Evolutionary conservation across 2,329 filamentous ascomycete genomes (phyloP).

Genomic region (Macroventuria anomochaeta): DNA sequence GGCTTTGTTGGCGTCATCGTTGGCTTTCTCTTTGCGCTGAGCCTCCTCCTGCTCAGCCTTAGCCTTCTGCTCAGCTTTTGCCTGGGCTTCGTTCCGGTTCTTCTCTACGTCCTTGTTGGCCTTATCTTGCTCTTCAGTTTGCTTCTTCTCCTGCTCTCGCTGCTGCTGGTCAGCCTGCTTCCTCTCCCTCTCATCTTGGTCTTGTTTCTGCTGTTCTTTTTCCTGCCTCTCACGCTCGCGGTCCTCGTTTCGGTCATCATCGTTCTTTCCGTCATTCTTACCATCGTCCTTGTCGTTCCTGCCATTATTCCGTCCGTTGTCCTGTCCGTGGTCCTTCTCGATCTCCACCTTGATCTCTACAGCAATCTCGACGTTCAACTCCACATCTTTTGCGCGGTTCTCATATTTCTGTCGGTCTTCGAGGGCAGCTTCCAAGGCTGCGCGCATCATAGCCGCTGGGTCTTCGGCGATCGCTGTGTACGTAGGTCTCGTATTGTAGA

Average conservation of each 20-base stretch:
- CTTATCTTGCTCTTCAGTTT: not conserved
- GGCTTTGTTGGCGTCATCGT: not conserved
- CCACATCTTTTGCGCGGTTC: not conserved
- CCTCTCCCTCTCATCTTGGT: not conserved
- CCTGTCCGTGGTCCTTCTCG: slow-evolving; percentile 17
- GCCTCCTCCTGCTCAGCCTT: not conserved
- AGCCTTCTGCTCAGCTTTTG: not conserved
- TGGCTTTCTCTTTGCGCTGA: not conserved
- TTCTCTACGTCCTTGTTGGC: not conserved
- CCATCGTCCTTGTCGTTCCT: not conserved
- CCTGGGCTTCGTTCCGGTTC: not conserved
- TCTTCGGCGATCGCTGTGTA: not conserved
- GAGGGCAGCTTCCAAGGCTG: not conserved
- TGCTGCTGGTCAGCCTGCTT: not conserved
- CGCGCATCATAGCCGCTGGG: slow-evolving; percentile 3
- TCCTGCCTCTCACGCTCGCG: not conserved
- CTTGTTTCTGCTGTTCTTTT: not conserved
- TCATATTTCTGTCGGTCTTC: not conserved
- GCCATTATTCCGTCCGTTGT: no score
- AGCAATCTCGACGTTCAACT: slow-evolving; percentile 3
- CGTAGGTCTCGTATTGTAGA: slow-evolving; percentile 10
- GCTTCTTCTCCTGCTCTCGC: not conserved
- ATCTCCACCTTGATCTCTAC: slow-evolving; percentile 2
- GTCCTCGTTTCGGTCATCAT: not conserved
- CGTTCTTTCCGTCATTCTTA: not conserved